Evolutionary conservation across 495 filamentous ascomycete species (phyloP).

Genomic region (Penicillium parvum): DNA sequence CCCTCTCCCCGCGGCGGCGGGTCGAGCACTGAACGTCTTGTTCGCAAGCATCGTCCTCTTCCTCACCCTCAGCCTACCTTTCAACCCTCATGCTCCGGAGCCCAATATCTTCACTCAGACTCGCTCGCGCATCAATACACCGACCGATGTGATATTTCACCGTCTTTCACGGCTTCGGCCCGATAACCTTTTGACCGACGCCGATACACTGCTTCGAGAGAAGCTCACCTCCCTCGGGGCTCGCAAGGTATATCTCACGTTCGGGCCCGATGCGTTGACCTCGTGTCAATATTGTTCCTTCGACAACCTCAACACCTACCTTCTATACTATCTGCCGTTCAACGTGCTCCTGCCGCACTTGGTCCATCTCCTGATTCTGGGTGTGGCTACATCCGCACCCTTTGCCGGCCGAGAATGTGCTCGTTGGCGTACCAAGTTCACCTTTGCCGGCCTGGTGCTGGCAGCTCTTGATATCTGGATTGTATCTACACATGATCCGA

Average conservation of each 20-base stretch:
- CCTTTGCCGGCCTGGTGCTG: constrained; percentile 56
- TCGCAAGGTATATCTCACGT: constrained; percentile 76
- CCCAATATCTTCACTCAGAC: constrained; percentile 80
- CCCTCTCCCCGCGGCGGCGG: constrained; percentile 35
- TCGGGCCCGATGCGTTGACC: constrained; percentile 66
- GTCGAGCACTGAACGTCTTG: constrained; percentile 58
- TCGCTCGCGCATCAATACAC: constrained; percentile 76
- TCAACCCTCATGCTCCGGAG: constrained; percentile 51
- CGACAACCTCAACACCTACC: constrained; percentile 65
- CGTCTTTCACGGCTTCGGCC: constrained; percentile 65
- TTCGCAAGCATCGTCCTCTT: constrained; percentile 51
- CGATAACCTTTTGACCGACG: constrained; percentile 45
- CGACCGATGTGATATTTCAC: constrained; percentile 77
- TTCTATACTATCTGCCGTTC: constrained; percentile 74
- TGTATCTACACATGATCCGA: constrained; percentile 57
- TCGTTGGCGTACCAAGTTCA: constrained; percentile 66
- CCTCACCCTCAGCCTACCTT: constrained; percentile 63
- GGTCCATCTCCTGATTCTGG: constrained; percentile 64
- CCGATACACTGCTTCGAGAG: constrained; percentile 59
- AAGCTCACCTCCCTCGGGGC: constrained; percentile 67
- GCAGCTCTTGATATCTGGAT: constrained; percentile 61
- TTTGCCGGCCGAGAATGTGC: constrained; percentile 53
- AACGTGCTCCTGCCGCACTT: constrained; percentile 71
- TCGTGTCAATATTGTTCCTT: constrained; percentile 78
- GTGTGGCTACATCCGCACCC: constrained; percentile 54